These are phyloP conservation scores for Saccharomyces hybrid DNA, from an alignment of 1,139 yeast genomes.

Conservation along the genomic window DNA sequence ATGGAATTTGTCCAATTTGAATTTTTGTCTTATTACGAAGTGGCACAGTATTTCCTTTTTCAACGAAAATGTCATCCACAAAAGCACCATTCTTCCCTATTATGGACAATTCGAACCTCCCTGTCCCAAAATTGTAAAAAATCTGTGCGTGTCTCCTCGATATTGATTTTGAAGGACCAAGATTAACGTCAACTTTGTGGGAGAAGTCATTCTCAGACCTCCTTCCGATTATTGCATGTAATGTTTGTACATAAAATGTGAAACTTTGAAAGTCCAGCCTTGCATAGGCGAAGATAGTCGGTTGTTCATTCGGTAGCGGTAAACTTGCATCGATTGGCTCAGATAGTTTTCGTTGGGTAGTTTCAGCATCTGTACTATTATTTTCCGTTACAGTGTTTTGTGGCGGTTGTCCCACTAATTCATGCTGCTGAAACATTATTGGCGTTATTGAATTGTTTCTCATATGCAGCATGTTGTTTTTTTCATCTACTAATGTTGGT, in stretches of 20 bases:
- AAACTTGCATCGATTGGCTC: slow-evolving; percentile 5
- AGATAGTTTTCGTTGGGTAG: slow-evolving; percentile 1
- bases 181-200: slow-evolving; percentile 78
- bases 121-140: slow-evolving; percentile 91
- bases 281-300: slow-evolving; percentile 87
- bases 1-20: slow-evolving; percentile 89
- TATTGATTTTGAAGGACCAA: slow-evolving; percentile 85
- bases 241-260: slow-evolving; percentile 90
- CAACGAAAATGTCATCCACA: slow-evolving; percentile 82
- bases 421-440: slow-evolving; percentile 24
- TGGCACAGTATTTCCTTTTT: slow-evolving; percentile 84
- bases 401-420: slow-evolving; percentile 7
- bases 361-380: slow-evolving; percentile 1
- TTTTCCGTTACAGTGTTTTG: background rate
- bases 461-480: slow-evolving; percentile 13
- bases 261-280: slow-evolving; percentile 85
- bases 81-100: slow-evolving; percentile 95
- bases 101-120: slow-evolving; percentile 81
- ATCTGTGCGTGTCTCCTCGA: slow-evolving; percentile 91
- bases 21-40: slow-evolving; percentile 72
- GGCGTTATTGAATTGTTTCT: slow-evolving; percentile 27
- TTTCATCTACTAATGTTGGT: slow-evolving; percentile 12
- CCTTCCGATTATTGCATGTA: slow-evolving; percentile 88
- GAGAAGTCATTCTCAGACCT: slow-evolving; percentile 61
- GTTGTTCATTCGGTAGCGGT: slow-evolving; percentile 28